Base-by-base conservation (phyloP, 441 rosid species). In the Isatis lusitanica region DNA sequence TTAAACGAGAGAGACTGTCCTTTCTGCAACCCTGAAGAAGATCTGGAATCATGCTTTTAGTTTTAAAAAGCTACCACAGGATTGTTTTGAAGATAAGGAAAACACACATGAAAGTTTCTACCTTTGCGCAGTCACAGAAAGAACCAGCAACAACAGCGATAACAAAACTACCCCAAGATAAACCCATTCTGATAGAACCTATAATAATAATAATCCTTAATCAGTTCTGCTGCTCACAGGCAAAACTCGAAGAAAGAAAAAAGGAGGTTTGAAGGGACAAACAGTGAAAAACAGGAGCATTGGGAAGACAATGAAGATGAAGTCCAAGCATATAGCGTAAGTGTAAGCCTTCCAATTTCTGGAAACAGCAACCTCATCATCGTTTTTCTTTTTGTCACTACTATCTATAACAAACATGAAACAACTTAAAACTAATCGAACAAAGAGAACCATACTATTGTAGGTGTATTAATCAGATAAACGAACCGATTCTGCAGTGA, bases 161-260 rank as follows among this genome's bases (percentile, higher is more conserved):
- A 86, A 55, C 56, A 85, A 73, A 46, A 87, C 56, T 24, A 81
- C 44, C 13, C 83, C 80, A 24, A 63, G 12, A 76, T 79, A 86
- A 48, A 74, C 82, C 94, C 94, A 88, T 59, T 89, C 90, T 10
- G 97, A 78, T 6, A 92, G 81, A 83, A 90, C 90, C 99, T 94
- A 81, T 18, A 62, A 68, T 2, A 63, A 71, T 17, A 63, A 68
- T 11, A 28, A 39, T 1, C 7, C 5, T 56, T 9, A 15, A 53
- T 10, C 55, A 47, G 46, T 56, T 70, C 17, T 17, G 3, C n/a
- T 30, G 24, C 24, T 21, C 24, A 21, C 24, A 21, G 24, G 24
- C 24, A 26, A 26, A 26, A 26, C 28, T 26, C 24, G 4, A 65
- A 43, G 1, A 7, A 28, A 38, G 30, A n/a, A 2, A 35, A 31